Conservation (phyloP, 495 filamentous ascomycete species). For the Penicillium cataractarum region DNA sequence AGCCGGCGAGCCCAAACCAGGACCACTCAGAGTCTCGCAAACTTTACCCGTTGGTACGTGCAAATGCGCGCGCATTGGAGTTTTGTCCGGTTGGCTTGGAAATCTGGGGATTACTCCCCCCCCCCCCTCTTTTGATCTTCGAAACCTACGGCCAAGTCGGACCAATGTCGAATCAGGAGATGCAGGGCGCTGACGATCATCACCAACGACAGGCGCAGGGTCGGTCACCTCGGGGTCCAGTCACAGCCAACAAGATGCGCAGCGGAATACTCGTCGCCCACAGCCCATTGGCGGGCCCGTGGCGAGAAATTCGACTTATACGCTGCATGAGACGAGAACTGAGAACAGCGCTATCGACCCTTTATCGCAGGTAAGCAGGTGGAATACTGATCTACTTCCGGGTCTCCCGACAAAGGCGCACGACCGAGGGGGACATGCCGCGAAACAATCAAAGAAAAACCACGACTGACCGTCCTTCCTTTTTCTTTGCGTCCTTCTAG, state of each 20-base stretch:
- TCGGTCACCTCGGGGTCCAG: conserved; percentile 40
- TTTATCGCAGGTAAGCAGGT: conserved; percentile 54
- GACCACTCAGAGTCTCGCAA: conserved; percentile 20
- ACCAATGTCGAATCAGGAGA: not conserved
- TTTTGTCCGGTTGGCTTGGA: conserved; percentile 6
- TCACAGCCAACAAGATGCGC: conserved; percentile 38
- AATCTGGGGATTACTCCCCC: conserved; percentile 2
- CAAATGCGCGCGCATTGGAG: conserved; percentile 5
- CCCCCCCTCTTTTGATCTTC: no score
- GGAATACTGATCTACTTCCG: not conserved
- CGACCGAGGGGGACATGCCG: not conserved
- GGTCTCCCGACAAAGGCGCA: not conserved
- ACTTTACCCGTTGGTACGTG: conserved; percentile 27
- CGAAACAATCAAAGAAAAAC: not conserved
- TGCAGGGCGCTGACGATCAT: conserved; percentile 11
- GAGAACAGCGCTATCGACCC: conserved; percentile 57
- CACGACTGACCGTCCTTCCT: not conserved
- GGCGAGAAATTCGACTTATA: conserved; percentile 34
- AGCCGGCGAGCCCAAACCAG: conserved; percentile 15
- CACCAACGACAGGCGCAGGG: conserved; percentile 24
- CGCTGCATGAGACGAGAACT: conserved; percentile 35
- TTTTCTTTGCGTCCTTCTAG: conserved; percentile 50
- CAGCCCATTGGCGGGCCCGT: conserved; percentile 23
- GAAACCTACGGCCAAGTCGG: not conserved
- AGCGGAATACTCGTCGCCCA: conserved; percentile 28